Conservation (phyloP, 768 basidiomycete species). For the Leucosporidium yakuticum region DNA sequence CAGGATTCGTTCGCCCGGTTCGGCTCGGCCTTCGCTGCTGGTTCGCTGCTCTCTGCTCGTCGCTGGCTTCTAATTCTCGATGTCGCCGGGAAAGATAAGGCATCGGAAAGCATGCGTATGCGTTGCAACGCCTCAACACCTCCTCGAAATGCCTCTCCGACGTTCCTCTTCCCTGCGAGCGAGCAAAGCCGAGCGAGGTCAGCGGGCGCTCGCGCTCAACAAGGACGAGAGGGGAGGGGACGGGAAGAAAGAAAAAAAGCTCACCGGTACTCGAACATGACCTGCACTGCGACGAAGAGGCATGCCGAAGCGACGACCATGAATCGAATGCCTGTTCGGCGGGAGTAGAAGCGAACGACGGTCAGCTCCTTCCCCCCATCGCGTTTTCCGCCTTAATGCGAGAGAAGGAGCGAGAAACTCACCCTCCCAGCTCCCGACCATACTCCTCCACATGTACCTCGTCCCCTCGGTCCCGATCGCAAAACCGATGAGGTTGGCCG, state of each 20-base stretch:
- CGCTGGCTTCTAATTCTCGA: too few species aligned
- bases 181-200: conserved; percentile 15
- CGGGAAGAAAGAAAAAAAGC: conserved; percentile 39
- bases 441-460: conserved; percentile 56
- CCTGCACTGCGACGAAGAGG: conserved; percentile 73
- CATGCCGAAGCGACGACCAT: conserved; percentile 55
- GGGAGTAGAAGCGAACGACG: conserved; percentile 1
- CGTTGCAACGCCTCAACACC: conserved; percentile 36
- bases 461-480: conserved; percentile 81
- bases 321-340: conserved; percentile 58
- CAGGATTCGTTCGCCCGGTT: too few species aligned
- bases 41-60: too few species aligned
- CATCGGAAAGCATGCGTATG: too few species aligned
- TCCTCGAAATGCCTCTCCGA: conserved; percentile 54
- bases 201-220: background rate
- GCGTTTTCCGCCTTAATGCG: background rate
- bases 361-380: background rate
- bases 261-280: conserved; percentile 94
- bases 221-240: too few species aligned
- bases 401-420: conserved; percentile 19
- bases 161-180: conserved; percentile 64
- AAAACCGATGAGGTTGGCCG: conserved; percentile 90
- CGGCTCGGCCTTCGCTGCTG: too few species aligned
- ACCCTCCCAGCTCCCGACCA: conserved; percentile 67
- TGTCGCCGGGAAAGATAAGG: too few species aligned